Percentiles rank a stretch among this genome's conserved stretches.
Conservation (phyloP, 1,284 basidiomycete species). For the Pholiota adiposa region DNA sequence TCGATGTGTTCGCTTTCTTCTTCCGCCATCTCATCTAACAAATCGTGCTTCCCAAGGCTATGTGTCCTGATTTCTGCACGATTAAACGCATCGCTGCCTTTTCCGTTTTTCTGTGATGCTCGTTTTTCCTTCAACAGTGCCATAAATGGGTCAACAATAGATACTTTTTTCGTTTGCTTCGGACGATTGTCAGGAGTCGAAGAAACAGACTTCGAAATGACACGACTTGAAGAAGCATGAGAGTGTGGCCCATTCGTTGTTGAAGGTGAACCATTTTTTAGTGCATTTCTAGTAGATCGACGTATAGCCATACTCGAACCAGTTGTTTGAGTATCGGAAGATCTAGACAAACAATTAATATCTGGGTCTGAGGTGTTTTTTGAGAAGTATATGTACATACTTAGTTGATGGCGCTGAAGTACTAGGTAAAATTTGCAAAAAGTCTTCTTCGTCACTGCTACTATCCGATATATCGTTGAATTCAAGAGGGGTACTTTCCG, state of each 20-base stretch:
- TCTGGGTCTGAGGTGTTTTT: not conserved
- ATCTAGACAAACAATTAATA: not conserved
- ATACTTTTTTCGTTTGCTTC: constrained; percentile 27
- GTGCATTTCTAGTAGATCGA: constrained; percentile 15
- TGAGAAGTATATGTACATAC: constrained; percentile 10
- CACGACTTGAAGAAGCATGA: constrained; percentile 4
- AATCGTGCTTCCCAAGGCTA: constrained; percentile 28
- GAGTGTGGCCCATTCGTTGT: constrained; percentile 2
- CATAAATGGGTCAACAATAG: constrained; percentile 52
- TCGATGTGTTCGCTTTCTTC: constrained; percentile 41
- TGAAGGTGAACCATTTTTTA: constrained; percentile 15
- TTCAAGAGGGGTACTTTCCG: constrained; percentile 41
- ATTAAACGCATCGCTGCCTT: constrained; percentile 43
- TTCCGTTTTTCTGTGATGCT: constrained; percentile 46
- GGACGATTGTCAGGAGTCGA: constrained; percentile 5
- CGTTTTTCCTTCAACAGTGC: constrained; percentile 58
- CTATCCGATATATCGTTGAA: constrained; percentile 52
- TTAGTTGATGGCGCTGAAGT: constrained; percentile 9
- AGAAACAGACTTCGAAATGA: not conserved
- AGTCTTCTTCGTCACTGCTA: constrained; percentile 56
- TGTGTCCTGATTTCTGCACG: constrained; percentile 46
- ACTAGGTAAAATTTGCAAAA: constrained; percentile 23
- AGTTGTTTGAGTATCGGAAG: not conserved
- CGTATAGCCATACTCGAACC: not conserved
- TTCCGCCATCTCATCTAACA: constrained; percentile 39